Evolutionary conservation across 257 asterid genomes (phyloP).

Genomic region (Capsicum baccatum): DNA sequence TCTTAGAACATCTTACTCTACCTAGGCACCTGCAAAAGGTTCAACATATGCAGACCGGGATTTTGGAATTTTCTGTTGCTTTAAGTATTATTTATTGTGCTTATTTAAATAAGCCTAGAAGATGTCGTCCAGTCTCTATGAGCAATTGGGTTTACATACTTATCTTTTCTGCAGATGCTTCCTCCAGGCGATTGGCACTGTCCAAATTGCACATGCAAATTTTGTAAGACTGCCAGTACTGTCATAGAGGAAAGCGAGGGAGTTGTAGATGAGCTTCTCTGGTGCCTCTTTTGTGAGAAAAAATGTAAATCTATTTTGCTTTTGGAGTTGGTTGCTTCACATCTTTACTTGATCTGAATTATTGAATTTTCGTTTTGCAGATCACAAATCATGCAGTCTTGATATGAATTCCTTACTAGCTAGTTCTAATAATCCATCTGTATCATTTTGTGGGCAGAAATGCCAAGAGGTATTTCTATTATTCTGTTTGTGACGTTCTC

Average conservation of each 20-base stretch:
- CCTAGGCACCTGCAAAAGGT: constrained; percentile 1
- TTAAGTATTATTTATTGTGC: constrained; percentile 12
- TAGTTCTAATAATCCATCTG: constrained; percentile 51
- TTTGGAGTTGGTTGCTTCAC: constrained; percentile 27
- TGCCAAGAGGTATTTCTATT: constrained; percentile 81
- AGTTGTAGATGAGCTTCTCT: constrained; percentile 51
- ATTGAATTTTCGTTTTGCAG: constrained; percentile 47
- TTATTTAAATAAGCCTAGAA: background rate
- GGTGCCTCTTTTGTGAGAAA: constrained; percentile 77
- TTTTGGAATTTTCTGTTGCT: constrained; percentile 22
- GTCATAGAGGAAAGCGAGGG: constrained; percentile 44
- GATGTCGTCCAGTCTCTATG: background rate
- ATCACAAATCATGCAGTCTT: constrained; percentile 72
- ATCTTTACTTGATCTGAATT: constrained; percentile 31
- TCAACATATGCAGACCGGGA: constrained; percentile 12
- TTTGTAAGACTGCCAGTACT: constrained; percentile 62
- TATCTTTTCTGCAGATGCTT: constrained; percentile 61
- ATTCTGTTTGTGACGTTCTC: background rate
- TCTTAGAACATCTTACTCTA: constrained; percentile 22
- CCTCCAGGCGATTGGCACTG: constrained; percentile 97
- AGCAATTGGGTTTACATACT: constrained; percentile 20
- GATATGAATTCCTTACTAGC: constrained; percentile 45
- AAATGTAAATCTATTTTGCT: constrained; percentile 58
- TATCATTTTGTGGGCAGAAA: constrained; percentile 63
- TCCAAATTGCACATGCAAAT: constrained; percentile 81